Base-by-base conservation (phyloP, 2,329 filamentous ascomycete genomes). In the Trichoderma aggressivum region DNA sequence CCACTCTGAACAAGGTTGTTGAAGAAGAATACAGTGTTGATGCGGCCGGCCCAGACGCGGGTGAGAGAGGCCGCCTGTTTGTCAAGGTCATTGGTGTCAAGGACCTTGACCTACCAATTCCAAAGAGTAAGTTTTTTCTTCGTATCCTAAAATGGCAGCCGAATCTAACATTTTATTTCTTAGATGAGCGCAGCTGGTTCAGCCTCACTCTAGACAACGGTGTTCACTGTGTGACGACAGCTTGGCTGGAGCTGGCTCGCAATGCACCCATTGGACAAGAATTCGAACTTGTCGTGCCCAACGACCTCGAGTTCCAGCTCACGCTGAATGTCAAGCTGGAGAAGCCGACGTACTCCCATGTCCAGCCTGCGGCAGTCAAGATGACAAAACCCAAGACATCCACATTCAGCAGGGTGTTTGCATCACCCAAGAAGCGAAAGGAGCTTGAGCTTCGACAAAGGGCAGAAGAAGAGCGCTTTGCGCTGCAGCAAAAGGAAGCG, bases 31-130 rank as follows among this genome's bases (percentile, higher is more conserved):
- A 85, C 24, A 81, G 83, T 30, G 83, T 85, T 5, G 87, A 92
- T 71, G 80, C 84, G 55, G 82, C 85, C 6, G 87, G 88, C 11
- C 91, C 93, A 69, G 94, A 98, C 71, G 93, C 90, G 67, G 91
- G 91, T 71, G 96, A 99, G 82, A 87, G 96, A 75, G 96, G 96
- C 11, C 87, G 96, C 72, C 86, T 99, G 2, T 99, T 99, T 77
- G 94, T 99, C 75, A 99, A 99, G 84, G 96, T 99, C n/a, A 92
- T 98, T 80, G 94, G 95, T 58, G 94, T 98, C 74, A 98, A 98
- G 81, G 94, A 98, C 76, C 87, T 99, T 47, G 94, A 98, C 78
- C 85, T 98, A 56, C 95, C 96, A 26, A 84, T 99, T 70, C 94
- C 96, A 36, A 92, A 91, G 83, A 95, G 94, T 96, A 87, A 86